These are phyloP conservation scores for Dactylellina cionopaga DNA, from an alignment of 2,329 filamentous ascomycete species.

Conservation along the genomic window DNA sequence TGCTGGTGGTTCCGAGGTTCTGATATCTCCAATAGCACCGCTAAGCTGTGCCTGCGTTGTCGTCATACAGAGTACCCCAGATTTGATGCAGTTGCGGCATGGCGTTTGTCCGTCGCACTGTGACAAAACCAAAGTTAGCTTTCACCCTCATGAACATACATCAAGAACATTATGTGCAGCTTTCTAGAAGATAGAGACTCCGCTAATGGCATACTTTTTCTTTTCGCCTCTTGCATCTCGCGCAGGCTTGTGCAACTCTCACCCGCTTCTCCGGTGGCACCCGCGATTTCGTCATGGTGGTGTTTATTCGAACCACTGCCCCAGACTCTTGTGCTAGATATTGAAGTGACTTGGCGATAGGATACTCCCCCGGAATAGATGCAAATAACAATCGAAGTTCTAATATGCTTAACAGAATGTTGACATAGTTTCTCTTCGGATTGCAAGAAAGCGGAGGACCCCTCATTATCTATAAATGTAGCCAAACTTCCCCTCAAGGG, in stretches of 20 bases:
- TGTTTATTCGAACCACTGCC: too few relatives aligned
- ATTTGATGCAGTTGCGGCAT: conserved; percentile 46
- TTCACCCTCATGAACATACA: not conserved
- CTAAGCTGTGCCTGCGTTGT: conserved; percentile 46
- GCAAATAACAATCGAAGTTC: too few relatives aligned
- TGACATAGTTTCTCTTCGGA: too few relatives aligned
- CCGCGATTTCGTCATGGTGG: conserved; percentile 43
- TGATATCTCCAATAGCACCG: conserved; percentile 32
- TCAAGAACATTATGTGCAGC: not conserved
- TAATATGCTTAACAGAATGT: too few relatives aligned
- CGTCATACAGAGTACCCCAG: conserved; percentile 43
- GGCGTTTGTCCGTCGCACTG: conserved; percentile 47
- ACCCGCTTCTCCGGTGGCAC: conserved; percentile 47
- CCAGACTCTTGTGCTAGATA: too few relatives aligned
- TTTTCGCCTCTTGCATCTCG: conserved; percentile 48
- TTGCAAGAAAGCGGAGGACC: not conserved
- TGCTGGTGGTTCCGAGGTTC: conserved; percentile 30
- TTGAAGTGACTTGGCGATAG: not conserved
- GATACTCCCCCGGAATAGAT: not conserved
- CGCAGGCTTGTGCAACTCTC: conserved; percentile 43
- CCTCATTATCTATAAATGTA: not conserved
- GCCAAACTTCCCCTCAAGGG: not conserved
- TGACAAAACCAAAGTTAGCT: not conserved
- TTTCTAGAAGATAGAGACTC: not conserved
- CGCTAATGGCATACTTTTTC: conserved; percentile 37